Conservation (phyloP, 2,329 filamentous ascomycete species). For the Rutstroemia sp. region DNA sequence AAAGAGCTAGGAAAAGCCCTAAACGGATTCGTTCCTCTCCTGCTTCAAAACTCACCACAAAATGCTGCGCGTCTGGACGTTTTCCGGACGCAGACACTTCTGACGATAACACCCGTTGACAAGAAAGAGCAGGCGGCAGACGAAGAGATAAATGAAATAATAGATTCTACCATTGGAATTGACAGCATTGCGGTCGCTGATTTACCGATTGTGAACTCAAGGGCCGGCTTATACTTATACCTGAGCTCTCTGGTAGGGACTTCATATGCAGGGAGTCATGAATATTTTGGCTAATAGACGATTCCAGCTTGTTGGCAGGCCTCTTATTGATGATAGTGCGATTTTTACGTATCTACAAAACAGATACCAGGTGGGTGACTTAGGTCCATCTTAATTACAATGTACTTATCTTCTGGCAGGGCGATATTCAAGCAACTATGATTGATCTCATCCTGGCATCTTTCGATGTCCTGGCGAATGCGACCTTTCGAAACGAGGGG, state of each 20-base stretch:
- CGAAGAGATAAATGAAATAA: slow-evolving; percentile 48
- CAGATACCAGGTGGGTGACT: slow-evolving; percentile 63
- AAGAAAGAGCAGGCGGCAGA: slow-evolving; percentile 44
- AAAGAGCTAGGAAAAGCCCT: slow-evolving; percentile 36
- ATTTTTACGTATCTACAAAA: slow-evolving; percentile 78
- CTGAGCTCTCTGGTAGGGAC: slow-evolving; percentile 68
- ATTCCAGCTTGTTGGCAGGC: slow-evolving; percentile 66
- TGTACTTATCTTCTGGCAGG: slow-evolving; percentile 39
- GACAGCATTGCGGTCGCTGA: slow-evolving; percentile 45
- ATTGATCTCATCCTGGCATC: slow-evolving; percentile 80
- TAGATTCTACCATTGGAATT: slow-evolving; percentile 46
- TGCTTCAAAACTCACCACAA: slow-evolving; percentile 49
- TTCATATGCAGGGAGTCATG: background rate
- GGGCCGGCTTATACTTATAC: slow-evolving; percentile 79
- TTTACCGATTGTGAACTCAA: slow-evolving; percentile 63
- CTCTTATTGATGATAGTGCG: slow-evolving; percentile 72
- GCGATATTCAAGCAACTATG: slow-evolving; percentile 68
- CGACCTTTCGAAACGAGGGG: slow-evolving; percentile 64
- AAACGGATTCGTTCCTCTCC: slow-evolving; percentile 45
- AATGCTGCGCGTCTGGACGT: slow-evolving; percentile 43
- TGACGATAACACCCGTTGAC: slow-evolving; percentile 45
- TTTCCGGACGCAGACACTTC: slow-evolving; percentile 50
- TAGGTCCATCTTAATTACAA: background rate
- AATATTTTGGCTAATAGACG: slow-evolving; percentile 23
- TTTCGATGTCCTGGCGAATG: slow-evolving; percentile 85